phyloP scores from a whole-genome alignment of 2,329 filamentous ascomycete species.

The Xylariaceae sp. region DNA sequence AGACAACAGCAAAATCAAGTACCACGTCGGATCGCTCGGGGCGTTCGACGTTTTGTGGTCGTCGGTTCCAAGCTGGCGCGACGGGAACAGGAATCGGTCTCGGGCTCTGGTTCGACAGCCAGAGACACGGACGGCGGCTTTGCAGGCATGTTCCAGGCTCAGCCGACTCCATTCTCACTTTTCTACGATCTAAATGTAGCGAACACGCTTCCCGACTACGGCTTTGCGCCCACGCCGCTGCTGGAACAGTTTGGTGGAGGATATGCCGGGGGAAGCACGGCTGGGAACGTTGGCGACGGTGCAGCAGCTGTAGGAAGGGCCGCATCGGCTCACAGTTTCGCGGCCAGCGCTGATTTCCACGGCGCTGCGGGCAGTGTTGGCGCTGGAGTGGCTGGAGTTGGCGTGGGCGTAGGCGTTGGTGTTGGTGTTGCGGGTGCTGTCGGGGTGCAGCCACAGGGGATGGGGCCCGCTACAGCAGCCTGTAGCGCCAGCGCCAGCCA shows the following conservation, averaged over 20 bases:
- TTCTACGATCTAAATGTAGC: constrained; percentile 39
- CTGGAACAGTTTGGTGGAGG: constrained; percentile 27
- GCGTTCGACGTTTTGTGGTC: constrained; percentile 5
- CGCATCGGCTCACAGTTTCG: constrained; percentile 25
- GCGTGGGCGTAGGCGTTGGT: constrained; percentile 1
- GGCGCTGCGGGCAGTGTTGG: constrained; percentile 21
- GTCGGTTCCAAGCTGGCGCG: constrained; percentile 21
- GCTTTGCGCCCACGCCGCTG: constrained; percentile 30
- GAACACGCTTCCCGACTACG: constrained; percentile 30
- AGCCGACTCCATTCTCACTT: constrained; percentile 45
- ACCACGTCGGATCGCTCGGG: constrained; percentile 10
- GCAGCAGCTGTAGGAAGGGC: constrained; percentile 18
- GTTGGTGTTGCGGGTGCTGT: background rate
- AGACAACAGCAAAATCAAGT: constrained; percentile 8
- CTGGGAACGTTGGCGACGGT: constrained; percentile 10
- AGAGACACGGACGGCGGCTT: background rate
- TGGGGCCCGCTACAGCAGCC: constrained; percentile 16
- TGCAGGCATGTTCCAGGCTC: constrained; percentile 50
- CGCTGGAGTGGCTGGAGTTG: constrained; percentile 6
- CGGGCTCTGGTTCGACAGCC: constrained; percentile 13
- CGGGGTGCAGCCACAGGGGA: background rate
- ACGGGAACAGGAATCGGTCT: constrained; percentile 14
- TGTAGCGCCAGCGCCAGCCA: constrained; percentile 12
- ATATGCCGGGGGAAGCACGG: constrained; percentile 20
- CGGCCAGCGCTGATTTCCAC: constrained; percentile 24